A percentile compares a stretch with the other conserved stretches of the same genome.
Evolutionary conservation across 306 rosid species (phyloP).

Genomic region (Alnus glutinosa): DNA sequence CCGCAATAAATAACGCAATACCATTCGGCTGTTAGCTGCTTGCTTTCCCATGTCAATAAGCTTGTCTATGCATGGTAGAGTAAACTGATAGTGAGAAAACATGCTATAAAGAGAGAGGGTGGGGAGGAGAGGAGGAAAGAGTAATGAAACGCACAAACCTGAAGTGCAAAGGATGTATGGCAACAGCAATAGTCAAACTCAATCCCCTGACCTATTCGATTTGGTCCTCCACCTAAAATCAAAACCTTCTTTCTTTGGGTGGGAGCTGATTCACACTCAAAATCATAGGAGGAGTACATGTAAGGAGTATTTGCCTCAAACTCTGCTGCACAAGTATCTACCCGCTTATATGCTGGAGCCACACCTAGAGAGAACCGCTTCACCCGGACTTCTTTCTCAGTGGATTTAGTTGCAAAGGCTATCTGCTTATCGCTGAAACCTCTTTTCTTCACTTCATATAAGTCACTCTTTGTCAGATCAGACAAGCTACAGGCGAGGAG

Average conservation of each 20-base stretch:
- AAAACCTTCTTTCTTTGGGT: conserved; percentile 79
- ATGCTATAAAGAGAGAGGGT: not conserved
- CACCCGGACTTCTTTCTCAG: conserved; percentile 71
- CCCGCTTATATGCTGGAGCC: conserved; percentile 81
- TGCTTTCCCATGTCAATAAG: not conserved
- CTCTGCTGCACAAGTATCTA: conserved; percentile 99
- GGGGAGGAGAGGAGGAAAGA: conserved; percentile 1
- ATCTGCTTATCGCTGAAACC: conserved; percentile 97
- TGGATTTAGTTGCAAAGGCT: conserved; percentile 86
- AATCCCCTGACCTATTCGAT: conserved; percentile 98
- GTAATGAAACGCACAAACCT: conserved; percentile 49
- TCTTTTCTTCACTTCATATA: conserved; percentile 85
- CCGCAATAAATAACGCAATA: not conserved
- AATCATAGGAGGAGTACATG: conserved; percentile 98
- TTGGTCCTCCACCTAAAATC: conserved; percentile 97
- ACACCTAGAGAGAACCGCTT: conserved; percentile 73
- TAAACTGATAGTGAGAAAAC: not conserved
- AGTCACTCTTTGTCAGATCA: conserved; percentile 70
- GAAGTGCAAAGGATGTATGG: conserved; percentile 90
- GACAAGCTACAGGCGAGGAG: conserved; percentile 53
- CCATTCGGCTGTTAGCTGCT: not conserved
- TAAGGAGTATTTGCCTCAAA: conserved; percentile 99
- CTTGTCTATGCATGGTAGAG: not conserved
- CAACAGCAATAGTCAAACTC: conserved; percentile 99
- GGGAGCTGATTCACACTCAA: conserved; percentile 94